Percentiles rank a stretch among this genome's conserved stretches.
phyloP scores from a whole-genome alignment of 2,329 filamentous ascomycete genomes.

The Sclerotinia minor region DNA sequence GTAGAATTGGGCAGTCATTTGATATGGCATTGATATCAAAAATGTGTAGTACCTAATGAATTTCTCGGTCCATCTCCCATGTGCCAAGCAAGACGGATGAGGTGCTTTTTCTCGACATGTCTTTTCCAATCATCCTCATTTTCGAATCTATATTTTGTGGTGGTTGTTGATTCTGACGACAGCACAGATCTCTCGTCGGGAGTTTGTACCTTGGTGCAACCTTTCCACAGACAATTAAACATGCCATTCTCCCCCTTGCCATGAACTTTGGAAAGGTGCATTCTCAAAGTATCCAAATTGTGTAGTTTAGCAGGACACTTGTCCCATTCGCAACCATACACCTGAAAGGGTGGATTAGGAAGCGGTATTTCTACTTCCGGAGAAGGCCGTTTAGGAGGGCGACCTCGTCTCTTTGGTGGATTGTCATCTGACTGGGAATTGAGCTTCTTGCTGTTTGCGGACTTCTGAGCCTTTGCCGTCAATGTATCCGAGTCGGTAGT shows the following conservation, averaged over 20 bases:
- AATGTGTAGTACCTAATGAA: constrained; percentile 31
- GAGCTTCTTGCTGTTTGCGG: not conserved
- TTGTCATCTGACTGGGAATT: not conserved
- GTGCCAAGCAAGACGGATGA: constrained; percentile 57
- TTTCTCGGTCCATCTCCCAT: constrained; percentile 57
- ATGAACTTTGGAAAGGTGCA: constrained; percentile 56
- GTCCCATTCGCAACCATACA: constrained; percentile 61
- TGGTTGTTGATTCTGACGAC: constrained; percentile 25
- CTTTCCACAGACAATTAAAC: constrained; percentile 44
- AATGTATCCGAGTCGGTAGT: not conserved
- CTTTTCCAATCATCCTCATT: constrained; percentile 44
- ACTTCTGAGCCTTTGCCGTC: not conserved
- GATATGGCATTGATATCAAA: not conserved
- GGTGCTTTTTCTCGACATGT: constrained; percentile 57
- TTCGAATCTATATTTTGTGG: constrained; percentile 28
- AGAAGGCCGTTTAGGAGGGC: constrained; percentile 25
- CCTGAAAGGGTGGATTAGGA: constrained; percentile 48
- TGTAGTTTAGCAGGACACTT: constrained; percentile 61
- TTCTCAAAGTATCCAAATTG: constrained; percentile 59
- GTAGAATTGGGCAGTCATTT: not conserved
- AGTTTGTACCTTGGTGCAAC: constrained; percentile 41
- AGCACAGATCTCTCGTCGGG: constrained; percentile 26
- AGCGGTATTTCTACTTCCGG: constrained; percentile 19
- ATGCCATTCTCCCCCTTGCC: constrained; percentile 39
- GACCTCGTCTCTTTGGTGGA: constrained; percentile 29